Evolutionary conservation across 805 yeast genomes (phyloP).

Genomic region (Sugiyamaella boreocaroliniensis): DNA sequence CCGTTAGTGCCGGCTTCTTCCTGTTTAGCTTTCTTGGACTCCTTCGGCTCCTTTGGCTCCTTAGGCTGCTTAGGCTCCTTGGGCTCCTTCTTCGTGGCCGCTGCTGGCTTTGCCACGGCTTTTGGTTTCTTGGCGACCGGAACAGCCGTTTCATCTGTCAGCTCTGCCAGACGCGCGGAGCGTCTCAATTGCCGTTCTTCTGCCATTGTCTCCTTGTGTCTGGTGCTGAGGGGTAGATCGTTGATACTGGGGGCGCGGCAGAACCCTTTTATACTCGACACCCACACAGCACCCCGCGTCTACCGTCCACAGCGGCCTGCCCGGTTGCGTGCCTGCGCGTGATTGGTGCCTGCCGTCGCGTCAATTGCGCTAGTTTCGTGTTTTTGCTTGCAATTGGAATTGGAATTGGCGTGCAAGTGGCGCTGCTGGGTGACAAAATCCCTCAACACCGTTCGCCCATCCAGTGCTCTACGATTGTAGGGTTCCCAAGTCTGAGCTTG

Average conservation of each 20-base stretch:
- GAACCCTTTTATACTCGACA: slow-evolving; percentile 2
- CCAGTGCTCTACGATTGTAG: no score
- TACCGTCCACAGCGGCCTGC: no score
- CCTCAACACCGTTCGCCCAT: no score
- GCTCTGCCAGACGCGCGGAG: slow-evolving; percentile 14
- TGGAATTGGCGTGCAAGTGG: no score
- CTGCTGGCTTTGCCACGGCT: background rate
- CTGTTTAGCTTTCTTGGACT: slow-evolving; percentile 10
- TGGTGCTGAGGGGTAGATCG: background rate
- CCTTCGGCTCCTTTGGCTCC: slow-evolving; percentile 9
- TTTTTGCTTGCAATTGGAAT: no score
- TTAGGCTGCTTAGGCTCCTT: slow-evolving; percentile 1
- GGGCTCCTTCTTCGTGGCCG: slow-evolving; percentile 7
- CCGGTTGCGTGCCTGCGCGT: background rate
- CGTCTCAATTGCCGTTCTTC: slow-evolving; percentile 12
- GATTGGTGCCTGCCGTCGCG: background rate
- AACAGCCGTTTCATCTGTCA: background rate
- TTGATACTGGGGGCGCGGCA: background rate
- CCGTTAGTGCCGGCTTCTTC: slow-evolving; percentile 6
- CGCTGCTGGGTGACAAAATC: no score
- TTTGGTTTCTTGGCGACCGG: background rate
- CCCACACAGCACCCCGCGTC: background rate
- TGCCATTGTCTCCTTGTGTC: slow-evolving; percentile 6
- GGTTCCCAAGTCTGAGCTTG: no score
- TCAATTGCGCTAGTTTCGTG: no score